Base-by-base conservation (phyloP, 2,329 filamentous ascomycete species). In the Penicillium sp. region DNA sequence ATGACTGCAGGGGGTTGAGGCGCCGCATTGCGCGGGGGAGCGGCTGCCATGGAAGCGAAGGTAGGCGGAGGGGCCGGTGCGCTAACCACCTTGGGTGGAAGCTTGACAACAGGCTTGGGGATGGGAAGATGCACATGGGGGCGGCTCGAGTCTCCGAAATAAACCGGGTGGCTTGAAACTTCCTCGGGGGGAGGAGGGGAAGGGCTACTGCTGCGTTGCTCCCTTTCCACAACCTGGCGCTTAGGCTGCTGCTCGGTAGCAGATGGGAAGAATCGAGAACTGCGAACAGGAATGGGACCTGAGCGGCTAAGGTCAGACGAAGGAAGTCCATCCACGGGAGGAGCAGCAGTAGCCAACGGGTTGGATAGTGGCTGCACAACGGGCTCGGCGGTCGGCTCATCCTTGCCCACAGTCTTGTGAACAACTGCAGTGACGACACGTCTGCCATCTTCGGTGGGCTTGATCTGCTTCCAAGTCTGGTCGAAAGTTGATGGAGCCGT, bases 31-130 rank as follows among this genome's bases (percentile, higher is more conserved):
- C 74, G 71, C 34, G 75, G 66, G 24, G 70, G 63, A 49, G 75
- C 68, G 44, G 73, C 68, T 58, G 69, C 68, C 73, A 75, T 69
- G 39, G 71, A 71, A 72, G 81, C 65, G 73, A 81, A 66, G 47
- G 72, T 65, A 60, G 78, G 75, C 10, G 79, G 76, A 34, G 76
- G 77, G 46, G 73, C 63, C 36, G 77, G 74, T 43, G 76, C 67
- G 52, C 71, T 67, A 21, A 76, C 67, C 45, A 74, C 70, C 16
- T 77, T 75, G 7, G 89, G 90, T 3, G 90, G 92, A 4, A 97
- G 81, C 67, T 88, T 91, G 11, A 97, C 92, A 24, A 91, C 83
- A 31, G 90, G 90, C 50, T 87, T 83, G 13, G 82, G 81, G 29
- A 72, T 77, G 3, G 84, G 84, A 39, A 87, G 74, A 61, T 80